Evolutionary conservation across 2,329 filamentous ascomycete species (phyloP), one percentile per base, ranked within the genome.

Genomic region (Penicillium sp.): DNA sequence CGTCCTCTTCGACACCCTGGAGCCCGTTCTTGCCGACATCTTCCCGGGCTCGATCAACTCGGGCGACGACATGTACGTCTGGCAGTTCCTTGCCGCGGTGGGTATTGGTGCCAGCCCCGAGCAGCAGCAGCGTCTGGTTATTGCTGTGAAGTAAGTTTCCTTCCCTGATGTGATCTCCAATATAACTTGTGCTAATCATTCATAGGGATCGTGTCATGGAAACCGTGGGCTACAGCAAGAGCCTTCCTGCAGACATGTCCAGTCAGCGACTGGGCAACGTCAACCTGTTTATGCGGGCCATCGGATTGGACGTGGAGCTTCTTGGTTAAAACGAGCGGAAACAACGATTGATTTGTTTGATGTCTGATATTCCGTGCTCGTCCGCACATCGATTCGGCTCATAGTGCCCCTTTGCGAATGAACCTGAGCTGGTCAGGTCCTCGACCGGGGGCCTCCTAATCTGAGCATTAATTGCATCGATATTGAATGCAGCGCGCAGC

Each of bases 251-350:
- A 15, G 88, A 94, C 52, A 90, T 97, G 85, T 86, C 89, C 12
- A 85, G 85, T 54, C 86, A 90, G 69, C 86, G 93, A 54, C 79
- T 96, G 52, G 87, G 88, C 53, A 96, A 96, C 68, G 94, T 99
- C 62, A 99, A 99, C 70, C 77, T 99, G 51, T 99, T 99, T 73
- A 96, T 99, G 92, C 88, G 91, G 67, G 94, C 93, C 51, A 96
- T 99, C 73, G 94, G 94, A n/a, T 81, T 99, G 69, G 94, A 99
- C 76, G 94, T 99, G 46, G 94, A 96, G 60, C 72, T 86, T 63
- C 78, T 87, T 58, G 82, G 81, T 62, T 85, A 75, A 78, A 58
- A 58, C 23, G 16, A 36, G 23, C 29, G 29, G 21, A 21, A 21
- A 38, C 26, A 28, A 29, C 39, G 24, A 45, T 6, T 31, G 8